phyloP scores from a whole-genome alignment of 2,329 filamentous ascomycete species.

The Escovopsis sp. region DNA sequence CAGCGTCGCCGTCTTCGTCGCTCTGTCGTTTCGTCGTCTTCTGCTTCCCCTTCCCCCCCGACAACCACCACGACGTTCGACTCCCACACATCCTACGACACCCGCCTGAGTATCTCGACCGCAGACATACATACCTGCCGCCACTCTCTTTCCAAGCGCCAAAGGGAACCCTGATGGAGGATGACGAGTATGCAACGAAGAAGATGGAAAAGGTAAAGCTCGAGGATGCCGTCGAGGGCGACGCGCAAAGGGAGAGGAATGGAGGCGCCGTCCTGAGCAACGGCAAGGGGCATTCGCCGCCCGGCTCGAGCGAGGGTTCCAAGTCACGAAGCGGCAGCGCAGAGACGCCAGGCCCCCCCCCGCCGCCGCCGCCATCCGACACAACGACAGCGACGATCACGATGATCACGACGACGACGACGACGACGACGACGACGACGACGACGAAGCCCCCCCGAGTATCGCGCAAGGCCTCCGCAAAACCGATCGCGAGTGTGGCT shows the following conservation, averaged over 20 bases:
- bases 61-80: no score
- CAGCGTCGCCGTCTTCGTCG: no score
- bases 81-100: no score
- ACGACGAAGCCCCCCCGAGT: conserved; percentile 48
- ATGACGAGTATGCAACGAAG: conserved; percentile 24
- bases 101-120: no score
- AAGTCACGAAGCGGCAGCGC: conserved; percentile 33
- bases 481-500: conserved; percentile 46
- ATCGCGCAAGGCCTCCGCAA: conserved; percentile 54
- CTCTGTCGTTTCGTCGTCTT: no score
- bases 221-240: conserved; percentile 24
- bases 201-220: conserved; percentile 30
- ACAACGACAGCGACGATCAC: no score
- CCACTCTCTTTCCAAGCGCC: neutral
- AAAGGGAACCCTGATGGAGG: conserved; percentile 20
- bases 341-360: conserved; percentile 31
- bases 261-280: conserved; percentile 20
- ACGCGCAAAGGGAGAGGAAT: conserved; percentile 21
- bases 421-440: no score
- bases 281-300: conserved; percentile 17
- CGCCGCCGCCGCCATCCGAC: no score
- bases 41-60: no score
- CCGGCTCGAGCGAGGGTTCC: conserved; percentile 16
- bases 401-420: no score
- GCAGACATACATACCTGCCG: neutral